phyloP scores from a whole-genome alignment of 129 eudicot genomes.

The Flaveria trinervia region DNA sequence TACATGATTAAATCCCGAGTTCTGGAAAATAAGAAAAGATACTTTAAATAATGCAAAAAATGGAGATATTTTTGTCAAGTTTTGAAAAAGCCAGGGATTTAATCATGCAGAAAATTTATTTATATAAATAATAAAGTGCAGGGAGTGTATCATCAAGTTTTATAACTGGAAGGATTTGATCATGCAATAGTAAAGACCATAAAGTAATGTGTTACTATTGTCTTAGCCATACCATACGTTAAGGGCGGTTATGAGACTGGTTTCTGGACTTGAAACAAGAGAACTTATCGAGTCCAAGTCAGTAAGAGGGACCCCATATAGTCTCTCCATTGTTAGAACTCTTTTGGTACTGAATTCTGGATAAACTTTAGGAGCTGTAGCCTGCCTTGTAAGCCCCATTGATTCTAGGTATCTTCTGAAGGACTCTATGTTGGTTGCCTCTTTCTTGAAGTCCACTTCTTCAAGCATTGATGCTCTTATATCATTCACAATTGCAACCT shows the following conservation, averaged over 20 bases:
- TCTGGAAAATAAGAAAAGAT: not conserved
- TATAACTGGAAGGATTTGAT: not conserved
- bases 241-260: conserved; percentile 94
- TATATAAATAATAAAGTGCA: not conserved
- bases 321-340: conserved; percentile 95
- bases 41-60: not conserved
- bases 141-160: not conserved
- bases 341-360: conserved; percentile 66
- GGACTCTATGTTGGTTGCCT: conserved; percentile 83
- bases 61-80: not conserved
- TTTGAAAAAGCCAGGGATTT: not conserved
- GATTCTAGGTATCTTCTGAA: conserved; percentile 78
- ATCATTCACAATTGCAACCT: conserved; percentile 97
- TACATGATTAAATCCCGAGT: not conserved
- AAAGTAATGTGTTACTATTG: not conserved
- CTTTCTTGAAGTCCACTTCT: conserved; percentile 97
- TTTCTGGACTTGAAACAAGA: conserved; percentile 85
- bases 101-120: not conserved
- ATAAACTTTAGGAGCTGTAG: conserved; percentile 95
- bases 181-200: not conserved
- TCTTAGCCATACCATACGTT: conserved; percentile 79
- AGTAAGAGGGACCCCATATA: conserved; percentile 95
- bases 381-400: conserved; percentile 92
- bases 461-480: conserved; percentile 97
- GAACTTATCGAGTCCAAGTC: conserved; percentile 91